Conservation (phyloP, 176 grass and related monocot species). For the Eremochloa ophiuroides region DNA sequence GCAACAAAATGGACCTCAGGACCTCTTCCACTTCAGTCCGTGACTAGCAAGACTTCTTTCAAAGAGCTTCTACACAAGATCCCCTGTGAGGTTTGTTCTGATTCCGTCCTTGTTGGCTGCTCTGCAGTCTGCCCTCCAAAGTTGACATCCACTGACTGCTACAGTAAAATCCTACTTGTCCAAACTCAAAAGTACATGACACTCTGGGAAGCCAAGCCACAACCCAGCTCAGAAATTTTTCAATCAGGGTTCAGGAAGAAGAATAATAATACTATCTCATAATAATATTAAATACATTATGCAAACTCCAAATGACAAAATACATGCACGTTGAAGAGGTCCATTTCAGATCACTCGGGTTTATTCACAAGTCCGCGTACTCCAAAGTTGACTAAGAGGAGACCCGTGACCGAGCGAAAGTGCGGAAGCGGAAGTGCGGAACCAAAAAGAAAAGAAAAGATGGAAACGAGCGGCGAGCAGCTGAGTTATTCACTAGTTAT, state of each 20-base stretch:
- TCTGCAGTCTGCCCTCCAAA: not conserved
- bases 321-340: not conserved
- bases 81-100: not conserved
- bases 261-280: too few species aligned
- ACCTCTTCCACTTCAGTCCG: not conserved
- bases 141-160: not conserved
- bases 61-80: too few species aligned
- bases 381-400: not conserved
- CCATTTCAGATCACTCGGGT: not conserved
- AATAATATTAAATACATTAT: too few species aligned
- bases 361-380: not conserved
- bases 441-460: not conserved
- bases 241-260: too few species aligned
- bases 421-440: too few species aligned
- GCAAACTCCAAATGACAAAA: too few species aligned
- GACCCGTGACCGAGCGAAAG: not conserved
- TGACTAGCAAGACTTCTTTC: too few species aligned
- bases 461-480: not conserved
- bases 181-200: not conserved
- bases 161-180: not conserved
- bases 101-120: not conserved
- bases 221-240: too few species aligned
- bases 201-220: too few species aligned
- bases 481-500: not conserved
- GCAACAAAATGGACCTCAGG: not conserved